Conservation (phyloP, 2,329 filamentous ascomycete genomes). For the Geosmithia morbida region DNA sequence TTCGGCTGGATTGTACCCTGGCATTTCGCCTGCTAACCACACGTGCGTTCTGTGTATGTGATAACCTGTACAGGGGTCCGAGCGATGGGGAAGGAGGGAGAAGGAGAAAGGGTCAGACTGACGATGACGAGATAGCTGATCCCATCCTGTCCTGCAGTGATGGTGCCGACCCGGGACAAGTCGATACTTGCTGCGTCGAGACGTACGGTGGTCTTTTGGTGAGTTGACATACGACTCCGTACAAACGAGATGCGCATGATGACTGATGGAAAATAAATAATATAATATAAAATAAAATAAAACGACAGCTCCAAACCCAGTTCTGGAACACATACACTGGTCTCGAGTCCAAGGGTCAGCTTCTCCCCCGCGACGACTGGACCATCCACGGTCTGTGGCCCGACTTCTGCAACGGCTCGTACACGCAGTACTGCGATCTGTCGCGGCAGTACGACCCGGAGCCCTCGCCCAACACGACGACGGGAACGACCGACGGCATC, state of each 20-base stretch:
- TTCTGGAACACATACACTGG: constrained; percentile 54
- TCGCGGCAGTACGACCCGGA: constrained; percentile 48
- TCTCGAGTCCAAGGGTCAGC: constrained; percentile 38
- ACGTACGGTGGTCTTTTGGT: constrained; percentile 47
- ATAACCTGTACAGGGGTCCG: not conserved
- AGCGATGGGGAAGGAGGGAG: not conserved
- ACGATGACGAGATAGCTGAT: constrained; percentile 6
- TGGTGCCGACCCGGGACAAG: constrained; percentile 23
- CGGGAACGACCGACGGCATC: constrained; percentile 32
- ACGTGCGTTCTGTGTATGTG: constrained; percentile 33
- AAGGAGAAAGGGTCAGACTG: not conserved
- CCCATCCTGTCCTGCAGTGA: constrained; percentile 32
- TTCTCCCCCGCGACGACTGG: constrained; percentile 42
- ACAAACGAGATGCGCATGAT: too few species aligned
- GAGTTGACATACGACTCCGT: constrained; percentile 4
- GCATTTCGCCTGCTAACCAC: constrained; percentile 36
- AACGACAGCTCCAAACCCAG: constrained; percentile 39
- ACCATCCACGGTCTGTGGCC: constrained; percentile 47
- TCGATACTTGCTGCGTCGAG: constrained; percentile 51
- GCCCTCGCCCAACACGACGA: constrained; percentile 49
- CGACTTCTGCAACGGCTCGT: constrained; percentile 37
- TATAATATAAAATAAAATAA: too few species aligned
- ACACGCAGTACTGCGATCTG: constrained; percentile 54
- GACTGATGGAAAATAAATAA: too few species aligned
- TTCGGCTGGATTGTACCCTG: constrained; percentile 22